Evolutionary conservation across 345 rosid species (phyloP).

Genomic region (Eucalyptus urophylla): DNA sequence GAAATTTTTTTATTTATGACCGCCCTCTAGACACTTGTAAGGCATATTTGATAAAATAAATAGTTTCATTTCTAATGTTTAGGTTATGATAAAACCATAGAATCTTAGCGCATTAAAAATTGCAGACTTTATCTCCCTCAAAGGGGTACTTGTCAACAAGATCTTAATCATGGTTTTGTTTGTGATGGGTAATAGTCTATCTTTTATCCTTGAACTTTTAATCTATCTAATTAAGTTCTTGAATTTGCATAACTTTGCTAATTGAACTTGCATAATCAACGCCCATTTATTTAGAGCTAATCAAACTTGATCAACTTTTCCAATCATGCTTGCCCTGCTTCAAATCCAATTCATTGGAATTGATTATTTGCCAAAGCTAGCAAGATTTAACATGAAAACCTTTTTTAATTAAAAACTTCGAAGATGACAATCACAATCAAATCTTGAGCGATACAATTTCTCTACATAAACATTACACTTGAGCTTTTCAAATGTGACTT

Average conservation of each 20-base stretch:
- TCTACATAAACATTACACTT: background rate
- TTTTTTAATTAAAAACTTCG: background rate
- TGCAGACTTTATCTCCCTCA: background rate
- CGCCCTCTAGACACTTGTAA: background rate
- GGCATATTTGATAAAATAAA: background rate
- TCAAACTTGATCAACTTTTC: background rate
- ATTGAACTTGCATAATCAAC: background rate
- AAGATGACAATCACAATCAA: background rate
- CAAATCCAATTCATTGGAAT: background rate
- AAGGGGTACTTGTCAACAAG: background rate
- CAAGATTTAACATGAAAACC: background rate
- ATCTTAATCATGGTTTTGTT: background rate
- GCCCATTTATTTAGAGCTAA: background rate
- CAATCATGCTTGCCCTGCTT: background rate
- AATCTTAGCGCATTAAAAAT: background rate
- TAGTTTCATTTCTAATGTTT: background rate
- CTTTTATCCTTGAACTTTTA: background rate
- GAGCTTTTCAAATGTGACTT: background rate
- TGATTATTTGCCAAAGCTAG: background rate
- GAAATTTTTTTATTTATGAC: background rate
- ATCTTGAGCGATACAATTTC: background rate
- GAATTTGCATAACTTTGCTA: background rate
- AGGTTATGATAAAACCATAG: background rate
- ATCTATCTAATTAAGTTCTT: background rate
- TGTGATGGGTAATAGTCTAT: background rate